Evolutionary conservation across 441 rosid species (phyloP).

Genomic region (Rhodomyrtus psidioides): DNA sequence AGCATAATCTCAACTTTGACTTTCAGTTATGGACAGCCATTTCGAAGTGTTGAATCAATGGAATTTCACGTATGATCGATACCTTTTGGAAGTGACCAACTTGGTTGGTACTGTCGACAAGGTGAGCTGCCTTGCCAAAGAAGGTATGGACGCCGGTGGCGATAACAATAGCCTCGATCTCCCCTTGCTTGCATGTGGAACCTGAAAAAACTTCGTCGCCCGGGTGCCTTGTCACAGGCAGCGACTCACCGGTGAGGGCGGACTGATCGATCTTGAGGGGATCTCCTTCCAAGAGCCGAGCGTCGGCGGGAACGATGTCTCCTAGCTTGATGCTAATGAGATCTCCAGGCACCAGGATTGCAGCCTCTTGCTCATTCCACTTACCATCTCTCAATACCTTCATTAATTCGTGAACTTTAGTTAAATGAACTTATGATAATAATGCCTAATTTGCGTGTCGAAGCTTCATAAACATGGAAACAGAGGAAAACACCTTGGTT

Average conservation of each 20-base stretch:
- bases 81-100: constrained; percentile 96
- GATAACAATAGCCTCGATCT: constrained; percentile 85
- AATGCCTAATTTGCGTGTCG: neutral
- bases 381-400: neutral
- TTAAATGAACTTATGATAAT: neutral
- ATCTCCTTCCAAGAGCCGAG: neutral
- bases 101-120: constrained; percentile 86
- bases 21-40: neutral
- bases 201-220: constrained; percentile 78
- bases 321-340: neutral
- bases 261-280: neutral
- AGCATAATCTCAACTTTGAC: neutral
- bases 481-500: neutral
- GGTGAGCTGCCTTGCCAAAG: constrained; percentile 97
- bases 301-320: neutral
- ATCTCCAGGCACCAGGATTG: neutral
- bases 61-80: neutral
- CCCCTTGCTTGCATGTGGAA: constrained; percentile 95
- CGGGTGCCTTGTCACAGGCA: constrained; percentile 65
- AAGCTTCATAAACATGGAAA: neutral
- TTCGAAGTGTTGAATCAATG: neutral
- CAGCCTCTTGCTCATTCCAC: neutral
- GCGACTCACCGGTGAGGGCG: constrained; percentile 47
- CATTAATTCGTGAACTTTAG: neutral
- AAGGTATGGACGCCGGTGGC: constrained; percentile 95